Conservation (phyloP, 2,329 filamentous ascomycete genomes). For the Plectosphaerella sp. region DNA sequence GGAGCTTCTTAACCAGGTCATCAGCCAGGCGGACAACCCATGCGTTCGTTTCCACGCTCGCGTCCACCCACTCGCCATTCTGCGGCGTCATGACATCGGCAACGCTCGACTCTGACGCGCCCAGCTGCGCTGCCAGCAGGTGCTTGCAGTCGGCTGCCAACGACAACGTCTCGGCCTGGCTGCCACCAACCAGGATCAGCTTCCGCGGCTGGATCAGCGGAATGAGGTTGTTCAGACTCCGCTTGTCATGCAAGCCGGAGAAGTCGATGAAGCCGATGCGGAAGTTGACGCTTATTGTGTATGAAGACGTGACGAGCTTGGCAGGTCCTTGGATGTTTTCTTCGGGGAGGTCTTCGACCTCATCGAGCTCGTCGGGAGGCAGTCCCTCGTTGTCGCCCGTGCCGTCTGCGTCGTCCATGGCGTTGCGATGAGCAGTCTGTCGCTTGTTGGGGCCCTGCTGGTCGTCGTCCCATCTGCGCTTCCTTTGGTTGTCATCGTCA, state of each 20-base stretch:
- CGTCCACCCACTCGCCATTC: constrained; percentile 72
- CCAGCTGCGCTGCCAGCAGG: constrained; percentile 46
- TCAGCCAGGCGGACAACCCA: constrained; percentile 93
- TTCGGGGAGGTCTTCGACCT: constrained; percentile 45
- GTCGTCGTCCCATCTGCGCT: constrained; percentile 84
- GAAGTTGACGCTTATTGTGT: constrained; percentile 64
- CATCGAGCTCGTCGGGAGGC: constrained; percentile 52
- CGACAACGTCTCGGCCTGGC: constrained; percentile 68
- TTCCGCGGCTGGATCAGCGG: constrained; percentile 92
- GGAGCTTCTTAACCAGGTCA: constrained; percentile 76
- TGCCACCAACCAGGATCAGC: constrained; percentile 84
- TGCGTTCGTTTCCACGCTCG: constrained; percentile 94
- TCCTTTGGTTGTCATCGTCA: constrained; percentile 64
- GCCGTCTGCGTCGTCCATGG: constrained; percentile 40
- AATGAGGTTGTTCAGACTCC: constrained; percentile 90
- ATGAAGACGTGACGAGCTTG: constrained; percentile 64
- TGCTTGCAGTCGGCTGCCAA: constrained; percentile 78
- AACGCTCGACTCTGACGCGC: constrained; percentile 39
- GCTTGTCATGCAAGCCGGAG: constrained; percentile 85
- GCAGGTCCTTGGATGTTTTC: constrained; percentile 59
- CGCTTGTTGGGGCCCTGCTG: constrained; percentile 51
- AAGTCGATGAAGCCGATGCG: constrained; percentile 89
- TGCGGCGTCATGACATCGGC: constrained; percentile 78
- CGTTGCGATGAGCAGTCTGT: constrained; percentile 39
- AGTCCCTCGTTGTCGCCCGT: constrained; percentile 29